These are phyloP conservation scores for Talaromyces sp. DNA, from an alignment of 2,329 filamentous ascomycete species.

Conservation along the genomic window DNA sequence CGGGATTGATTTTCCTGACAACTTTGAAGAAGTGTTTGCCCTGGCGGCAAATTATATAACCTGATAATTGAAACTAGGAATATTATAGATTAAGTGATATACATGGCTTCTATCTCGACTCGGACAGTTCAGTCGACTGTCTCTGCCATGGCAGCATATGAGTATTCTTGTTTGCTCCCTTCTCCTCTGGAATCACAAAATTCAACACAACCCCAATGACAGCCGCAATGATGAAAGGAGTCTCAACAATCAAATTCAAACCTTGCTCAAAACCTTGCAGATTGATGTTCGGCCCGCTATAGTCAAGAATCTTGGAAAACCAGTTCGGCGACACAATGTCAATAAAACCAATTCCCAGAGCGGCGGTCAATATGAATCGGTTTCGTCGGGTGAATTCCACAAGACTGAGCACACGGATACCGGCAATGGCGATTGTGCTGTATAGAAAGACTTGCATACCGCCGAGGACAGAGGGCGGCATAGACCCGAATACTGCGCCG, in stretches of 20 bases:
- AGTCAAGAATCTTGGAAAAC: conserved; percentile 71
- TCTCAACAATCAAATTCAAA: conserved; percentile 32
- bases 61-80: not conserved
- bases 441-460: conserved; percentile 82
- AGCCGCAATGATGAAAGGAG: conserved; percentile 33
- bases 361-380: conserved; percentile 76
- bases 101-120: not conserved
- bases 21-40: conserved; percentile 16
- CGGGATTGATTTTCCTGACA: conserved; percentile 12
- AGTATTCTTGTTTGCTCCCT: not conserved
- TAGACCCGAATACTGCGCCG: conserved; percentile 73
- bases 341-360: conserved; percentile 70
- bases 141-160: conserved; percentile 12
- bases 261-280: conserved; percentile 62
- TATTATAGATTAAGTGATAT: not conserved
- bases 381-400: conserved; percentile 75
- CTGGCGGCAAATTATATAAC: conserved; percentile 15
- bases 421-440: conserved; percentile 71
- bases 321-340: conserved; percentile 66
- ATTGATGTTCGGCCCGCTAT: conserved; percentile 64
- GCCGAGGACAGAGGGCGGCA: conserved; percentile 65
- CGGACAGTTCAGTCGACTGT: not conserved
- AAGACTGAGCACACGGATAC: conserved; percentile 71
- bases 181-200: conserved; percentile 21
- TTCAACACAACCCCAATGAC: conserved; percentile 33